Evolutionary conservation across 192 early-diverging fungal species (phyloP), one percentile per base, ranked within the genome.

Genomic region (Coemansia sp.): DNA sequence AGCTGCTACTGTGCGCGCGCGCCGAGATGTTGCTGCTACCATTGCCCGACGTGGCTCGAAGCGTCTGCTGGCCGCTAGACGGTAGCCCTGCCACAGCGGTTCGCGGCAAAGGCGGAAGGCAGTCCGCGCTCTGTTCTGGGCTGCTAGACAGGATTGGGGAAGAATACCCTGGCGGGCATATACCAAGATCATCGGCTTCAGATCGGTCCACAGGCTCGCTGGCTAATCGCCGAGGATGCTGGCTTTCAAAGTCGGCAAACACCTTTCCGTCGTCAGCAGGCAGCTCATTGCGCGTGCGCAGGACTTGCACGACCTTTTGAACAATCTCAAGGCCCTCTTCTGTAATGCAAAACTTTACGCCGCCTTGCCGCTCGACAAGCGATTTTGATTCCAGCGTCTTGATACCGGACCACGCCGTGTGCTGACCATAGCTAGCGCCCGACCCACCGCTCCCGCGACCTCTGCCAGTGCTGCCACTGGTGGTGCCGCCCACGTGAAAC

Each of bases 381-480:
- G 82, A 85, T 17, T 92, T 90, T 12, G 84, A 72, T 26, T 85
- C 61, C 54, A 97, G 76, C 0, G 83, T 91, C 56, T 84, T 87
- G 74, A 95, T 91, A 9, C 84, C 81, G 21, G 59, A 82, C 92
- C 93, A 97, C 33, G 87, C 92, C 0, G 88, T 87, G 64, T 91
- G 92, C 52, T 70, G 62, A 18, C 36, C 29, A 26, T 55, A 58
- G n/a, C 58, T 35, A 8, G 40, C 37, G 0, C 41, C 57, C 1
- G 55, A 3, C 0, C 68, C 56, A 19, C 66, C 56, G 14, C 67
- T 60, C 0, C 86, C 83, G 10, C 58, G 48, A 18, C 72, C 71
- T 17, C 84, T 62, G 21, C 79, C 73, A n/a, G 84, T 76, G 12
- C 34, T 18, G 2, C 56, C 48, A 8, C 56, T 21, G 18, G n/a